Base-by-base conservation (phyloP, 768 basidiomycete genomes). In the Kwoniella dendrophila region DNA sequence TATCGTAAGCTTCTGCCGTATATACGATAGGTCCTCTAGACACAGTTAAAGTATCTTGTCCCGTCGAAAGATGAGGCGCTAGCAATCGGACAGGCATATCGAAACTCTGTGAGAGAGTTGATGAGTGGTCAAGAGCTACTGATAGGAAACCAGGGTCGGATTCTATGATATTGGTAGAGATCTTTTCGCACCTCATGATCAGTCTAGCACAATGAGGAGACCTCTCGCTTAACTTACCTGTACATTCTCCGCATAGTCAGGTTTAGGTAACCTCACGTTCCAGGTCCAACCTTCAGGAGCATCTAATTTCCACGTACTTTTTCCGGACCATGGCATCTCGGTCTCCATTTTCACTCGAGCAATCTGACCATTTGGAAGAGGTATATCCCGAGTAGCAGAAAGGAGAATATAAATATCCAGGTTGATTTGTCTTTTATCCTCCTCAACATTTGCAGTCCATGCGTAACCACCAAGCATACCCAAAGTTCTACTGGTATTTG, bases 401-500 rank as follows among this genome's bases (percentile, higher is more conserved):
- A 63, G 48, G 59, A 65, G 64, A 11, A 72, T 52, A 36, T 72
- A 68, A 2, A 69, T 51, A 30, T 57, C 48, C 11, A 70, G 44
- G 1, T 40, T 22, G 54, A 72, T 67, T 6, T 27, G 55, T 58
- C 59, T 51, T 7, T 44, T 27, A 11, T 24, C n/a, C 22, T 48
- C 59, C 29, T 72, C 70, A 20, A 69, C 33, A 4, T 47, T 41
- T 0, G 52, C 56, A 18, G 61, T 18, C 71, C 71, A 72, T 0
- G 66, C 60, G 30, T 72, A 72, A 20, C 68, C 71, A 29, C 71
- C 71, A 4, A 72, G 48, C 54, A 72, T 67, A 5, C 71, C 71
- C 24, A 72, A 57, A 3, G 62, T 67, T 4, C 71, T 44, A 8
- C 66, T 68, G 26, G 69, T 38, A 49, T 72, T 72, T 14, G 68